Evolutionary conservation across 345 rosid genomes (phyloP).

Genomic region (Populus davidiana): DNA sequence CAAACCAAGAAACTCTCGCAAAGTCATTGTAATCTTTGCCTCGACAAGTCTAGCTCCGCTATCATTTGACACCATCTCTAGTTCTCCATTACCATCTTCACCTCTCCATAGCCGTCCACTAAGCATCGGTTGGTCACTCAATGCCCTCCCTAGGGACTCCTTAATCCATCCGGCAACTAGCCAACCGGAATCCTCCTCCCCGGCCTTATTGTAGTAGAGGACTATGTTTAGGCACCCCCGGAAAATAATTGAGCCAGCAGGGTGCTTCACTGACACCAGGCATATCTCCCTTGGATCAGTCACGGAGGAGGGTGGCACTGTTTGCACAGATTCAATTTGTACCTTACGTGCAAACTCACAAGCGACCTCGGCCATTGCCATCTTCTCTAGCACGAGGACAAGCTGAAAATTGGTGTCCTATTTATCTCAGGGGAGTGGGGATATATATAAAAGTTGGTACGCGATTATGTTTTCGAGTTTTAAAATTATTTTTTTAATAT

Average conservation of each 20-base stretch:
- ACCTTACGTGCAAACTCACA: constrained; percentile 9
- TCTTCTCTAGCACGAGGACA: not conserved
- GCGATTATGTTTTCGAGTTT: no score
- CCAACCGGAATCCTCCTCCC: constrained; percentile 56
- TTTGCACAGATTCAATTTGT: constrained; percentile 50
- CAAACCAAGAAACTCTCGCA: constrained; percentile 52
- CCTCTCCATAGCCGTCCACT: constrained; percentile 53
- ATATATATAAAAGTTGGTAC: not conserved
- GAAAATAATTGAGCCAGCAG: constrained; percentile 39
- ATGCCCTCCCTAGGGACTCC: constrained; percentile 60
- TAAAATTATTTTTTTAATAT: no score
- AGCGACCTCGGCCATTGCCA: constrained; percentile 12
- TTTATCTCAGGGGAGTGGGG: not conserved
- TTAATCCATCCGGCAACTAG: constrained; percentile 63
- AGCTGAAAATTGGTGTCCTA: not conserved
- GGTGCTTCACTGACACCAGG: constrained; percentile 31
- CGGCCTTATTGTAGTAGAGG: constrained; percentile 38
- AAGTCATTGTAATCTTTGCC: constrained; percentile 38
- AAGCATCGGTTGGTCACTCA: constrained; percentile 55
- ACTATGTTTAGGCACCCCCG: constrained; percentile 46
- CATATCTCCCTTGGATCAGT: constrained; percentile 54
- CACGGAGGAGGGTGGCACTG: constrained; percentile 39
- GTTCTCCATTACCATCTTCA: constrained; percentile 35
- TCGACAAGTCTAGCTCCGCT: constrained; percentile 66
- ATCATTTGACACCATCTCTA: constrained; percentile 74